Evolutionary conservation across 768 basidiomycete species (phyloP), one percentile per base, ranked within the genome.

Genomic region (Mrakia gelida): DNA sequence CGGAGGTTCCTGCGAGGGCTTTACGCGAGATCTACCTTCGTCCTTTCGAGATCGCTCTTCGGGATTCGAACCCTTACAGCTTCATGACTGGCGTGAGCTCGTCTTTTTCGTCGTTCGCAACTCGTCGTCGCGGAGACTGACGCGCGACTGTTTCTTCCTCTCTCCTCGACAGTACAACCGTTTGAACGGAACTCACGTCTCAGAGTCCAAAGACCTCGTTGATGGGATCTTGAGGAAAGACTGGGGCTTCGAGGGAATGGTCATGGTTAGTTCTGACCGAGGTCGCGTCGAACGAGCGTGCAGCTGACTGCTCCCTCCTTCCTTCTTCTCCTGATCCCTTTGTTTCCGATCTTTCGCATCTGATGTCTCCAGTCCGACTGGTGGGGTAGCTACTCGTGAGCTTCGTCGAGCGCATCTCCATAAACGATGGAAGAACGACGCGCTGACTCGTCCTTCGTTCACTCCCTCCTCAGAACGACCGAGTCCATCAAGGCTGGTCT

Each of bases 171-270:
- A 59, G 83, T 43, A 90, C 83, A 89, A 89, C 80, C 88, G 89
- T 18, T 83, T 90, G 65, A 89, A 90, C 81, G 89, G 90, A 0
- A 73, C 86, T 3, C 90, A 91, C 81, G 87, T 84, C 52, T 89
- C 89, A 0, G 90, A 91, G 81, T 84, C 87, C 80, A 85, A 85
- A 52, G 83, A 83, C 56, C 80, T 91, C 1, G 79, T 91, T 23
- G 83, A 88, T 16, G 87, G 87, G 77, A 86, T 91, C 56, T 82
- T 91, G 21, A 85, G 89, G 45, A n/a, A 80, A 23, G 92, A 93
- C 81, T 93, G 92, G 92, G 87, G 88, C 59, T 91, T 88, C 80
- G 86, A 90, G n/a, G 90, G 91, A 3, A 84, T 89, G 85, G 86
- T 91, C 77, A 93, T 93, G 91, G 91, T 91, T 26, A 81, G 26